Evolutionary conservation across 2,329 filamentous ascomycete genomes (phyloP).

Genomic region (Albifimbria verrucaria): DNA sequence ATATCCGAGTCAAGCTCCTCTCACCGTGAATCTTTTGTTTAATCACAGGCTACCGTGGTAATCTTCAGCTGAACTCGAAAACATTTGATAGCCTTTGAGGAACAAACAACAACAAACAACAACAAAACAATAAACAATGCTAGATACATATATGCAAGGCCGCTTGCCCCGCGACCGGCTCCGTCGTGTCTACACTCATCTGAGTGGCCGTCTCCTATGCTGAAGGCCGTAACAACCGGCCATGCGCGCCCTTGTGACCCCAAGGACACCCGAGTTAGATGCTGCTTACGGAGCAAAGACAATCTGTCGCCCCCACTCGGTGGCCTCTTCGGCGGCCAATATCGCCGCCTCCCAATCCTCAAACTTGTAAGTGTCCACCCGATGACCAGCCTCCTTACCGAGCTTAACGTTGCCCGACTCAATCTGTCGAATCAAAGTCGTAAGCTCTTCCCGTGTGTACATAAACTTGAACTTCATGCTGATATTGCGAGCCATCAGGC

Average conservation of each 20-base stretch:
- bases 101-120: not conserved
- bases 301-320: slow-evolving; percentile 9
- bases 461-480: not conserved
- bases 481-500: not conserved
- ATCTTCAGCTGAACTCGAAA: too few relatives aligned
- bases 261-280: not conserved
- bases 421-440: not conserved
- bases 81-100: not conserved
- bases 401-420: slow-evolving; percentile 1
- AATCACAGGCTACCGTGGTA: too few relatives aligned
- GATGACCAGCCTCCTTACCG: slow-evolving; percentile 1
- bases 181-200: not conserved
- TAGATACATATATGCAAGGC: not conserved
- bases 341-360: slow-evolving; percentile 1
- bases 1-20: not conserved
- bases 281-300: slow-evolving; percentile 7
- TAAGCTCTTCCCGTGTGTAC: not conserved
- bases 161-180: not conserved
- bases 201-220: not conserved
- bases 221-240: not conserved
- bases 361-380: not conserved
- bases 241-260: not conserved
- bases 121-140: not conserved
- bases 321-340: slow-evolving; percentile 3
- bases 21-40: not conserved